Conservation (phyloP, 768 basidiomycete species). For the Rhizopogon sp. region DNA sequence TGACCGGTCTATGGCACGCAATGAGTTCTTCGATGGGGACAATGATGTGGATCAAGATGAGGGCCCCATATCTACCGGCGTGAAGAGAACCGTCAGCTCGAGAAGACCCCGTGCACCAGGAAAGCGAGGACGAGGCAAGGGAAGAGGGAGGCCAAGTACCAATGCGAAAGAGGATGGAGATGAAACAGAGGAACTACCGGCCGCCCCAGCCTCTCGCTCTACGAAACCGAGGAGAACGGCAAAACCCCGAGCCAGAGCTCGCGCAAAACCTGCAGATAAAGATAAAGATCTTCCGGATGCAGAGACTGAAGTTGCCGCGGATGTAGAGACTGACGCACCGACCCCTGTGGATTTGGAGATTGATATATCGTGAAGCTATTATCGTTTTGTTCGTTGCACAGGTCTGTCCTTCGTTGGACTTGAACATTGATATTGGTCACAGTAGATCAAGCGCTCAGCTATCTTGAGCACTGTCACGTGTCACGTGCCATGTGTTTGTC, state of each 20-base stretch:
- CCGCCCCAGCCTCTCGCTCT: conserved; percentile 18
- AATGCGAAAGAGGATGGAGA: conserved; percentile 30
- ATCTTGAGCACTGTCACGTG: too few relatives aligned
- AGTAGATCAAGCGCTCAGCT: too few relatives aligned
- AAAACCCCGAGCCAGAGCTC: conserved; percentile 17
- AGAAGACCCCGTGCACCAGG: conserved; percentile 19
- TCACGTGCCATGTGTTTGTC: background rate
- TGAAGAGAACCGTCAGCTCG: conserved; percentile 11
- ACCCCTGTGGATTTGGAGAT: conserved; percentile 34
- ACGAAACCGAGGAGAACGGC: conserved; percentile 28
- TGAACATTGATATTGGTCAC: too few relatives aligned
- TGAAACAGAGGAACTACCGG: conserved; percentile 29
- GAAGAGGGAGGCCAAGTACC: conserved; percentile 28
- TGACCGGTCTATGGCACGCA: conserved; percentile 50
- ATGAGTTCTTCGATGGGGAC: conserved; percentile 74
- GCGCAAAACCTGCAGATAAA: conserved; percentile 15
- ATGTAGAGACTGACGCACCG: conserved; percentile 29
- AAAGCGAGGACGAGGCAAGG: conserved; percentile 26
- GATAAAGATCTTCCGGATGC: conserved; percentile 27
- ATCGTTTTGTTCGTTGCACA: conserved; percentile 33
- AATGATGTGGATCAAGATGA: conserved; percentile 55
- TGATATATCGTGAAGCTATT: conserved; percentile 39
- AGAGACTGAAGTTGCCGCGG: conserved; percentile 22
- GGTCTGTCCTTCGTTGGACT: too few relatives aligned
- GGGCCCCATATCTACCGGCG: conserved; percentile 26